Evolutionary conservation across 345 rosid species (phyloP).

Genomic region (Salix purpurea): DNA sequence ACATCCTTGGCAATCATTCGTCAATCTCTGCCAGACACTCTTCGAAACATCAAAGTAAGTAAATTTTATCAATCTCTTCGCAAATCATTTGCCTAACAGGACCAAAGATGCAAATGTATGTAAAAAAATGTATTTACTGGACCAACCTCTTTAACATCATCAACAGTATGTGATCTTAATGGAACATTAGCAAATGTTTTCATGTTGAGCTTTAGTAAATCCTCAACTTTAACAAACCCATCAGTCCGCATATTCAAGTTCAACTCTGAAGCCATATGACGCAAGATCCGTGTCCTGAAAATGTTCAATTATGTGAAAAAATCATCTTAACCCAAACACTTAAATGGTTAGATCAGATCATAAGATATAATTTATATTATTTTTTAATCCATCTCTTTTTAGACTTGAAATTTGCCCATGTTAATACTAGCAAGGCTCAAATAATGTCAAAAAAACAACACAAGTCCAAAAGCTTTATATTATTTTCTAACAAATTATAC

Average conservation of each 20-base stretch:
- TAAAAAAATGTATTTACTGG: not conserved
- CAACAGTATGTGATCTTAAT: slow-evolving; percentile 59
- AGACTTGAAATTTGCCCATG: too few species aligned
- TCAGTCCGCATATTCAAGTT: slow-evolving; percentile 67
- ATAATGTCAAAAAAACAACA: too few species aligned
- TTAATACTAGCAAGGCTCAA: too few species aligned
- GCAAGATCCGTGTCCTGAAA: slow-evolving; percentile 66
- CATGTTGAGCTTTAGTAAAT: slow-evolving; percentile 59
- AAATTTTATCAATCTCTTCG: too few species aligned
- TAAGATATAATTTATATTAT: too few species aligned
- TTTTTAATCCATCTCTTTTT: too few species aligned
- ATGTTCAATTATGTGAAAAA: not conserved
- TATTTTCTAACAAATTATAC: not conserved
- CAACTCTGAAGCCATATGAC: slow-evolving; percentile 75
- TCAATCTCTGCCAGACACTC: not conserved
- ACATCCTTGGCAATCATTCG: not conserved
- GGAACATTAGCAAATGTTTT: slow-evolving; percentile 68
- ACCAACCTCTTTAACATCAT: slow-evolving; percentile 75
- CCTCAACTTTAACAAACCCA: slow-evolving; percentile 78
- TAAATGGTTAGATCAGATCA: too few species aligned
- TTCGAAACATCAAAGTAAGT: not conserved
- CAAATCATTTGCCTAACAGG: not conserved
- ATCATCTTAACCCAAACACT: too few species aligned
- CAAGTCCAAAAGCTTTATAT: too few species aligned
- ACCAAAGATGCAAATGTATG: not conserved